Percentiles rank a stretch among this genome's conserved stretches.
These are phyloP conservation scores for Tulasnella sp. DNA, from an alignment of 768 basidiomycete species.

Conservation along the genomic window DNA sequence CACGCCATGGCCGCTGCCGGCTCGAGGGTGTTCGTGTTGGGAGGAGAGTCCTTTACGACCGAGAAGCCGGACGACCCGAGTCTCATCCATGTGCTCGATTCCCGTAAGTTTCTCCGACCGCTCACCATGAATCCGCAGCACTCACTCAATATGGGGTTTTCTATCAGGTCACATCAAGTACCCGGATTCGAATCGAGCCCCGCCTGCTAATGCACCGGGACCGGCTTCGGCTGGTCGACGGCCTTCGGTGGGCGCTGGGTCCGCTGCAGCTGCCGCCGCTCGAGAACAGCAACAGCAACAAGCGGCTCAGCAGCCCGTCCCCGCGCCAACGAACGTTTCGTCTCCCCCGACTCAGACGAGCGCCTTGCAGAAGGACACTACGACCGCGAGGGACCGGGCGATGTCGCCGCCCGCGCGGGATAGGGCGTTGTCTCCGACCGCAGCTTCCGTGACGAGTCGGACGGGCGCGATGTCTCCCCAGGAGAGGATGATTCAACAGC, in stretches of 20 bases:
- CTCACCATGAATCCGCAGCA: not conserved
- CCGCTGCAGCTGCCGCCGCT: slow-evolving; percentile 8
- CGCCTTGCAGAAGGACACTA: slow-evolving; percentile 16
- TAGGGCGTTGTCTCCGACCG: not conserved
- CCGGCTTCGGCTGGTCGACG: slow-evolving; percentile 10
- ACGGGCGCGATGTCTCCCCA: not conserved
- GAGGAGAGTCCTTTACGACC: slow-evolving; percentile 80
- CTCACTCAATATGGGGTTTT: not conserved
- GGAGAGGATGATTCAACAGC: not conserved
- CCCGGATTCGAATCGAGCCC: slow-evolving; percentile 43
- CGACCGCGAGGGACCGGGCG: slow-evolving; percentile 35
- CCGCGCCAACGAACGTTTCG: not conserved
- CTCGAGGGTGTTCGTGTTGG: slow-evolving; percentile 80
- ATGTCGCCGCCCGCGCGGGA: not conserved
- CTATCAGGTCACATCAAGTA: slow-evolving; percentile 85
- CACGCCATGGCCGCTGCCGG: slow-evolving; percentile 97
- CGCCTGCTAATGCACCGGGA: slow-evolving; percentile 7
- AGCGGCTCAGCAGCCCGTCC: slow-evolving; percentile 13
- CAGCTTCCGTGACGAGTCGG: not conserved
- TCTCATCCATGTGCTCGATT: slow-evolving; percentile 85
- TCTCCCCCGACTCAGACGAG: not conserved
- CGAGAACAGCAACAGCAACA: not conserved
- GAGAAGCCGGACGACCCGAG: slow-evolving; percentile 66
- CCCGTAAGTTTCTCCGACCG: slow-evolving; percentile 49
- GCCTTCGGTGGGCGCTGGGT: not conserved